Conservation (phyloP, 345 rosid genomes). For the Salix viminalis region DNA sequence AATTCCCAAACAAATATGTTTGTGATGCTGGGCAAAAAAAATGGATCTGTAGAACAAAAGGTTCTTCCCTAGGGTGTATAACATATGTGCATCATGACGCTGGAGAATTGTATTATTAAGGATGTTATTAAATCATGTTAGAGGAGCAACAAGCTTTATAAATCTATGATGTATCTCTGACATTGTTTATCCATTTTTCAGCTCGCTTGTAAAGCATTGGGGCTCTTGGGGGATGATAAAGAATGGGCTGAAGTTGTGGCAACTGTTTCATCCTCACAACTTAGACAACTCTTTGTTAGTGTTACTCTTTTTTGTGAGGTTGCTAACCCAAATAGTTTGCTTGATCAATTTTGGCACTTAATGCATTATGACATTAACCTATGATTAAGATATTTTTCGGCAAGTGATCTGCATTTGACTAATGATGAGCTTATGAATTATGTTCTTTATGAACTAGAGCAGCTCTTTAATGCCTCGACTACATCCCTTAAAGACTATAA, state of each 20-base stretch:
- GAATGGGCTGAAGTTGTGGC: neutral
- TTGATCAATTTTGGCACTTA: neutral
- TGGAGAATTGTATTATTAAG: neutral
- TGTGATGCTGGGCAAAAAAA: neutral
- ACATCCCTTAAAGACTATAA: no score
- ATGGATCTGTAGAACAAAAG: neutral
- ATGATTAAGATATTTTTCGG: neutral
- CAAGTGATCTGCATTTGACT: no score
- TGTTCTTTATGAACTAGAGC: no score
- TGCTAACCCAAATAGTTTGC: neutral
- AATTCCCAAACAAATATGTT: neutral
- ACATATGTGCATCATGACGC: neutral
- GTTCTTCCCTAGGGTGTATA: neutral
- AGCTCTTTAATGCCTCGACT: no score
- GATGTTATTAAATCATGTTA: neutral
- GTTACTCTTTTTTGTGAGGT: neutral
- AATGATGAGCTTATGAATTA: no score
- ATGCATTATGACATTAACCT: neutral
- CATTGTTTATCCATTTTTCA: neutral
- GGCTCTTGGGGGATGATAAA: neutral
- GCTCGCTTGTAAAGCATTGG: neutral
- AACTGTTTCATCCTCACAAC: neutral
- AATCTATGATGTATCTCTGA: neutral
- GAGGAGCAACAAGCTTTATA: neutral
- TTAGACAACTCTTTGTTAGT: neutral